A percentile compares a stretch with the other conserved stretches of the same genome.
These are phyloP conservation scores for Candida golubevii DNA, from an alignment of 805 yeast species.

Conservation along the genomic window DNA sequence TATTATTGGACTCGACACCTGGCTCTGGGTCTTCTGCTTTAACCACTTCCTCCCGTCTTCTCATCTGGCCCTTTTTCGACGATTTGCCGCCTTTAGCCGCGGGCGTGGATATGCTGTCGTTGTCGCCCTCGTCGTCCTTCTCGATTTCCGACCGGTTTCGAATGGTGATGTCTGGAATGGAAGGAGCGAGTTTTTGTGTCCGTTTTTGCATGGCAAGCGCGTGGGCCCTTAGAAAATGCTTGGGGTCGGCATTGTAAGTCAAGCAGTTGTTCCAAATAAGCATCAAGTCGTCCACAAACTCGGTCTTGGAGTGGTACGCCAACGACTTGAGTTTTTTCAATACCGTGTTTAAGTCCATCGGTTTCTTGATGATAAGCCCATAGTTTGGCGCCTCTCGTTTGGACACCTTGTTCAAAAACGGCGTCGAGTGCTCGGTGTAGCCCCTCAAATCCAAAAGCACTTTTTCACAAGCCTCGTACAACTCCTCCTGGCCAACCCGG, in stretches of 20 bases:
- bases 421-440: slow-evolving; percentile 94
- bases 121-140: slow-evolving; percentile 47
- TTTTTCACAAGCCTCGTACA: slow-evolving; percentile 95
- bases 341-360: slow-evolving; percentile 96
- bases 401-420: slow-evolving; percentile 91
- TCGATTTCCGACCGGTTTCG: slow-evolving; percentile 71
- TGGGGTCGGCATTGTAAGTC: slow-evolving; percentile 90
- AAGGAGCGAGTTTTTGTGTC: slow-evolving; percentile 66
- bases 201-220: slow-evolving; percentile 96
- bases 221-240: slow-evolving; percentile 83
- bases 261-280: slow-evolving; percentile 94
- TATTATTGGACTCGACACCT: neutral
- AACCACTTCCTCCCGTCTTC: slow-evolving; percentile 33
- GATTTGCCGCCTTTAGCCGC: slow-evolving; percentile 27
- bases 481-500: slow-evolving; percentile 92
- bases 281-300: slow-evolving; percentile 93
- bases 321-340: slow-evolving; percentile 80
- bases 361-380: slow-evolving; percentile 80
- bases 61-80: slow-evolving; percentile 38
- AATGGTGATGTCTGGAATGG: slow-evolving; percentile 84
- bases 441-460: slow-evolving; percentile 87
- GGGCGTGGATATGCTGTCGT: slow-evolving; percentile 22
- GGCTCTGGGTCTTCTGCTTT: slow-evolving; percentile 22
- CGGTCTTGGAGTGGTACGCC: slow-evolving; percentile 78
- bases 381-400: slow-evolving; percentile 98